Evolutionary conservation across 2,329 filamentous ascomycete genomes (phyloP), one percentile per base, ranked within the genome.

Genomic region (Beauveria caledonica): DNA sequence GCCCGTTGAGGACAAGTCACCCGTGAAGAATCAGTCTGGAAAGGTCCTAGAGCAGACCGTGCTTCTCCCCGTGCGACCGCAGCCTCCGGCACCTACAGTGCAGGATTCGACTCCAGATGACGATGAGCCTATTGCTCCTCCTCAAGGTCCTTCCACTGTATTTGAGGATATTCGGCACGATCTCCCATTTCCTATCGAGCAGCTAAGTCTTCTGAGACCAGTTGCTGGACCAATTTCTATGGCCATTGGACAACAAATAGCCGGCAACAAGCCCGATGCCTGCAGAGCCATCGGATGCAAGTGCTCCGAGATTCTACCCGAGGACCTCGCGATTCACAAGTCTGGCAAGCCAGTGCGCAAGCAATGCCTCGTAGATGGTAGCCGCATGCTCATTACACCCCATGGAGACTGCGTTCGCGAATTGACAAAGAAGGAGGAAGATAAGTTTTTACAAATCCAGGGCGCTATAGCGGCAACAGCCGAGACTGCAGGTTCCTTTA

Each of bases 381-480:
- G 82, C 70, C 81, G 87, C 27, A 85, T 89, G 64, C 80, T 92
- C 65, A 83, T 92, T 57, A 92, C 89, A 0, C 87, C 89, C 0
- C 86, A 88, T 63, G 89, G 89, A 11, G 86, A 90, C 63, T 89
- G 88, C 69, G 78, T 93, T n/a, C 85, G 87, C 64, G 87, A 88
- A 61, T 74, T 94, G 58, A 85, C 80, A 1, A 74, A 80, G 4
- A 83, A 87, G 46, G 86, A 92, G 63, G 89, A 92, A 68, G 78
- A 86, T 39, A 80, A 81, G 5, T 92, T 88, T 65, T 76, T 93
- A 11, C 78, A 84, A 55, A 79, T 93, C 5, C 90, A 93, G 71
- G 76, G 79, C 52, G 74, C 75, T 7, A 74, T 90, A 49, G 79
- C 80, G 2, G 69, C 71, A 9, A 74, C 76, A 42, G 77, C 79